Evolutionary conservation across 345 rosid genomes (phyloP), one percentile per base, ranked within the genome.

Genomic region (Dipteronia sinensis): DNA sequence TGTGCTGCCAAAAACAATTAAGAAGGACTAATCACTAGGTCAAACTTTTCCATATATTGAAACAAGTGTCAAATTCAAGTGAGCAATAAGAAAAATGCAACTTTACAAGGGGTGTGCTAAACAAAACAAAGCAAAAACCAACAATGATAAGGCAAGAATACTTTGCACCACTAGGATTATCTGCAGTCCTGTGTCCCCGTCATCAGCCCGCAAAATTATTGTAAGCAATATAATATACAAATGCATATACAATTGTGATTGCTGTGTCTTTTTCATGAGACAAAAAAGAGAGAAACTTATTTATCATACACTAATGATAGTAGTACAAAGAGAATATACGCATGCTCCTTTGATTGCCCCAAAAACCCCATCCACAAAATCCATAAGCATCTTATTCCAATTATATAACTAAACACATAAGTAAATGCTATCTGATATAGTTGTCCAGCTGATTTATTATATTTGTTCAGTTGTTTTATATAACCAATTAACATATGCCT

Each of bases 1-100:
- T 97, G 94, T 81, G 87, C 98, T 91, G 97, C 92, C 98, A 87
- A 81, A 85, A 86, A 85, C 77, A 85, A 71, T 77, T 71, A 83
- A 79, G 67, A 82, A 23, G 74, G 84, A 79, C 27, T 49, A 73
- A 65, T 84, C 78, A 82, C 77, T 79, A 79, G 70, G 67, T 23
- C 63, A 79, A 55, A 67, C 49, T 68, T 75, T 72, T 11, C 12
- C 40, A 73, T 38, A 46, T 65, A 67, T 11, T 10, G 38, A 68
- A 74, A 49, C 25, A 29, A n/a, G 65, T 27, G 67, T 27, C 16
- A 31, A 70, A 69, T 15, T 38, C 55, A 86, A 44, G 29, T 10
- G 20, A 58, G 25, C 17, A 40, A 75, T 49, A 67, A 76, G 47
- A 69, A 62, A 78, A 74, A 59, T 2, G 17, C 27, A 51, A 38